Conservation (phyloP, 208 protist genomes). For the Phytomonas francai region DNA sequence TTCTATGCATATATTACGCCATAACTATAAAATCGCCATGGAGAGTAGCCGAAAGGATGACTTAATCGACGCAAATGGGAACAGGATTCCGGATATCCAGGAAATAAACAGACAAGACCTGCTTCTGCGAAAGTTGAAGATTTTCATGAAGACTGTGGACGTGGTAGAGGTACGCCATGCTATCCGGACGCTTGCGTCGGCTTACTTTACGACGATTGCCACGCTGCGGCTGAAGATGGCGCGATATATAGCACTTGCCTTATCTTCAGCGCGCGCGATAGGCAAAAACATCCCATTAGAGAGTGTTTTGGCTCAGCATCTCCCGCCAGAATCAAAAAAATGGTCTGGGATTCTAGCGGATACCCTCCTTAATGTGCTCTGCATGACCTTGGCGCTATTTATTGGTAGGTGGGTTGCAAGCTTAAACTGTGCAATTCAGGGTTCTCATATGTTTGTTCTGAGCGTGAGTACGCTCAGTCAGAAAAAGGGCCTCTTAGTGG, state of each 20-base stretch:
- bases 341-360: conserved; percentile 31
- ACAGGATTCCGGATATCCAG: conserved; percentile 40
- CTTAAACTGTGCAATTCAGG: conserved; percentile 54
- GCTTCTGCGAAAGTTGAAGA: conserved; percentile 36
- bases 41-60: conserved; percentile 55
- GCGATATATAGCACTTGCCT: conserved; percentile 46
- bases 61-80: conserved; percentile 28
- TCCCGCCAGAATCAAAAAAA: conserved; percentile 51
- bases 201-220: conserved; percentile 50
- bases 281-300: conserved; percentile 36
- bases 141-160: conserved; percentile 63
- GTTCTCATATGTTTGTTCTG: conserved; percentile 41
- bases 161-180: conserved; percentile 36
- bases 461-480: conserved; percentile 28
- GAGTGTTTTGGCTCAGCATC: conserved; percentile 26
- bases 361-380: conserved; percentile 17
- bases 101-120: conserved; percentile 34
- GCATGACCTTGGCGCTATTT: conserved; percentile 31
- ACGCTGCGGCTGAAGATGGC: conserved; percentile 50
- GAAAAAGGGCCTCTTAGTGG: conserved; percentile 30
- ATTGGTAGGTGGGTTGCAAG: conserved; percentile 29
- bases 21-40: conserved; percentile 56
- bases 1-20: conserved; percentile 28
- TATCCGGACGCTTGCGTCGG: conserved; percentile 24
- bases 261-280: conserved; percentile 39